These are phyloP conservation scores for Penicillium thymicola DNA, from an alignment of 2,329 filamentous ascomycete genomes.

Conservation along the genomic window DNA sequence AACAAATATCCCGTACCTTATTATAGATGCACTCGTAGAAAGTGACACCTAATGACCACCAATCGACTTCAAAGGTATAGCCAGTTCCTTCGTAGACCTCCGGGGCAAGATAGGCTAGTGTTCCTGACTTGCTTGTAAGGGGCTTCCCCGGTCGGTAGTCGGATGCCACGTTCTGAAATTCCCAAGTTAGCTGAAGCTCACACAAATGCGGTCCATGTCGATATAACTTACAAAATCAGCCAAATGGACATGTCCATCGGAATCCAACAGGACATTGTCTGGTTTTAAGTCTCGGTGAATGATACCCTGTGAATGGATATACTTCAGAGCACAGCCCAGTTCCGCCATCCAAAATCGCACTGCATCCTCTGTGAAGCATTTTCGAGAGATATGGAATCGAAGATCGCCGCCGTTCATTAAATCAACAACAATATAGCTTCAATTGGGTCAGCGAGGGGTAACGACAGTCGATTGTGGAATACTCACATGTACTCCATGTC, in stretches of 20 bases:
- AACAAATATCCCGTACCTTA: slow-evolving; percentile 58
- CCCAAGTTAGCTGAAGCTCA: slow-evolving; percentile 9
- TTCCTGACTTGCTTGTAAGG: slow-evolving; percentile 93
- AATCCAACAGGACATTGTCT: slow-evolving; percentile 84
- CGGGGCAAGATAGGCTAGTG: slow-evolving; percentile 88
- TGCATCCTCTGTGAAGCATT: slow-evolving; percentile 96
- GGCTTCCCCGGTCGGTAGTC: slow-evolving; percentile 80
- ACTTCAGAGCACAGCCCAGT: slow-evolving; percentile 83
- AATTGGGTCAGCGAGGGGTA: slow-evolving; percentile 22
- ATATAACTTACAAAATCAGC: slow-evolving; percentile 79
- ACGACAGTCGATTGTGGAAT: background rate
- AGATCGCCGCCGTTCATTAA: slow-evolving; percentile 97
- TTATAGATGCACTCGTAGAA: slow-evolving; percentile 99
- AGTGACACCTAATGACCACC: slow-evolving; percentile 97
- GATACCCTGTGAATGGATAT: slow-evolving; percentile 81
- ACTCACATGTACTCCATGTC: slow-evolving; percentile 96
- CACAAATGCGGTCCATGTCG: background rate
- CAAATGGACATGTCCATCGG: slow-evolving; percentile 90
- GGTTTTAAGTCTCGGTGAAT: slow-evolving; percentile 91
- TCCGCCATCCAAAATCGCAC: slow-evolving; percentile 97
- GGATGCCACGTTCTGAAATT: slow-evolving; percentile 82
- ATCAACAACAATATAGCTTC: slow-evolving; percentile 87
- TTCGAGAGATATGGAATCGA: slow-evolving; percentile 94
- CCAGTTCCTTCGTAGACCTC: slow-evolving; percentile 91
- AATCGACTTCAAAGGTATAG: slow-evolving; percentile 87